Evolutionary conservation across 176 grass and related monocot genomes (phyloP).

Genomic region (Puccinellia tenuiflora): DNA sequence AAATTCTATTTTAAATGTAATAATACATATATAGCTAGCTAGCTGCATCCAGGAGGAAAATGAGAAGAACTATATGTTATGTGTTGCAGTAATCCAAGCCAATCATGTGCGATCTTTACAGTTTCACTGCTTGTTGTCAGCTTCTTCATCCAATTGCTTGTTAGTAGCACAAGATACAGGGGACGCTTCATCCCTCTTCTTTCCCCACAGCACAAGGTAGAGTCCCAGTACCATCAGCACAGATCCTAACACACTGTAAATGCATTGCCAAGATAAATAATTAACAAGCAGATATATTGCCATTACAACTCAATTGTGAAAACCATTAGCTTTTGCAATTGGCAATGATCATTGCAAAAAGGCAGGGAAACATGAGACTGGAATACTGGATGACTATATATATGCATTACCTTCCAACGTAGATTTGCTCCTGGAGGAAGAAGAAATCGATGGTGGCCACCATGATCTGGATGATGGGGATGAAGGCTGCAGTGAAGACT

Average conservation of each 20-base stretch:
- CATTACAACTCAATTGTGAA: background rate
- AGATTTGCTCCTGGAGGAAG: conserved; percentile 56
- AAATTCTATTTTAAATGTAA: background rate
- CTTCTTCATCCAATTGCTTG: conserved; percentile 15
- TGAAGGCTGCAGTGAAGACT: conserved; percentile 82
- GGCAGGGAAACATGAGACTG: background rate
- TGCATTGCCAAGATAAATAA: background rate
- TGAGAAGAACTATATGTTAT: background rate
- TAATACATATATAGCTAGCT: background rate
- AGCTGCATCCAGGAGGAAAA: background rate
- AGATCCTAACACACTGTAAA: conserved; percentile 54
- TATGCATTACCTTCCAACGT: conserved; percentile 59
- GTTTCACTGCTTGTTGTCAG: background rate
- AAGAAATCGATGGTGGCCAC: conserved; percentile 69
- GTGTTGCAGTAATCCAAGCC: background rate
- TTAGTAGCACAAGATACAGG: background rate
- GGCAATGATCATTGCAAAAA: background rate
- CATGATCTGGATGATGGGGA: conserved; percentile 72
- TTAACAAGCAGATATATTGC: background rate
- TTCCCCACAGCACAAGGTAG: conserved; percentile 83
- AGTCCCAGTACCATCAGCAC: conserved; percentile 55
- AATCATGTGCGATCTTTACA: background rate
- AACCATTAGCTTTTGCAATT: background rate
- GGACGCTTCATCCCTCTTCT: conserved; percentile 47
- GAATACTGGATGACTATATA: background rate